phyloP scores from a whole-genome alignment of 345 rosid species.

The Pugionium cornutum region DNA sequence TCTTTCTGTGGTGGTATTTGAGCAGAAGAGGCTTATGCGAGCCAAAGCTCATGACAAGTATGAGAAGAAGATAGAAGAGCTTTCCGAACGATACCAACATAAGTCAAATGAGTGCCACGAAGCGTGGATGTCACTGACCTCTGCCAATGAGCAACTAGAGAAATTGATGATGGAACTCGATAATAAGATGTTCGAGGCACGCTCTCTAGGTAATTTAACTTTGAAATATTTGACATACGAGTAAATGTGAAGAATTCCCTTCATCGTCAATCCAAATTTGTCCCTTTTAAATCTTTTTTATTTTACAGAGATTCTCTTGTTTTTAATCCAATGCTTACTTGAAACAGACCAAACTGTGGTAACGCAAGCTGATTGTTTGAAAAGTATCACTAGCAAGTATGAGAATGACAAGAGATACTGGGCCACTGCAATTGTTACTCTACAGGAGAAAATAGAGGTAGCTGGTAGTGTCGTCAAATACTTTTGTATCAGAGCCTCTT shows the following conservation, averaged over 20 bases:
- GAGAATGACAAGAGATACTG: conserved; percentile 61
- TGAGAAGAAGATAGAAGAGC: conserved; percentile 85
- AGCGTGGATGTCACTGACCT: conserved; percentile 94
- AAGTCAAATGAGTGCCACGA: conserved; percentile 93
- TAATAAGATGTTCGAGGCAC: conserved; percentile 62
- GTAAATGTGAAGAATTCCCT: neutral
- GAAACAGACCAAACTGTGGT: conserved; percentile 67
- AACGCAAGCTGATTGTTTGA: conserved; percentile 65
- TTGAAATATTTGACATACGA: conserved; percentile 6
- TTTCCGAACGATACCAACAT: conserved; percentile 58
- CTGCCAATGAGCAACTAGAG: conserved; percentile 79
- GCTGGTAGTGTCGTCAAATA: conserved; percentile 11
- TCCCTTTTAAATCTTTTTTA: neutral
- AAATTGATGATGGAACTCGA: conserved; percentile 90
- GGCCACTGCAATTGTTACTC: conserved; percentile 49
- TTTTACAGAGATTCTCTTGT: conserved; percentile 5
- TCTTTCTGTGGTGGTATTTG: conserved; percentile 23
- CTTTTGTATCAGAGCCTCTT: conserved; percentile 11
- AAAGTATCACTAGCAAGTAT: conserved; percentile 54
- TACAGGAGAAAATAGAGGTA: conserved; percentile 73
- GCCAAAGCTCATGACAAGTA: conserved; percentile 71
- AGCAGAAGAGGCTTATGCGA: conserved; percentile 78
- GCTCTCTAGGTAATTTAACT: conserved; percentile 65
- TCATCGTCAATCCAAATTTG: conserved; percentile 12
- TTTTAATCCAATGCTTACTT: conserved; percentile 25